Evolutionary conservation across 2,329 filamentous ascomycete species (phyloP).

Genomic region (Paecilomyces sp.): DNA sequence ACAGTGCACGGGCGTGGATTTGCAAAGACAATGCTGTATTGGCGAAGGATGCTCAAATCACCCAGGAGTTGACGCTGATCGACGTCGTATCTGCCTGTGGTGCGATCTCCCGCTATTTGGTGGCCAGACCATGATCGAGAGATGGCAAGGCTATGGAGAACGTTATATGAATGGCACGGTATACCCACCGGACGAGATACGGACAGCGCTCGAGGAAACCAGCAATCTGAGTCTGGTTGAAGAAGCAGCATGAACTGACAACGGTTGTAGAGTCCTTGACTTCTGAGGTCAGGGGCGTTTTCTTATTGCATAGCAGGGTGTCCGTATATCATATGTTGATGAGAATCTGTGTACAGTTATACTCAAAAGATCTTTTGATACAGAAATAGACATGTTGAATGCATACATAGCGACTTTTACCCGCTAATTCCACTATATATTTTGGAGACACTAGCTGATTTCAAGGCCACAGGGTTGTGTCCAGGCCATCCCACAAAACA

Average conservation of each 20-base stretch:
- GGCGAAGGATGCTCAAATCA: conserved; percentile 15
- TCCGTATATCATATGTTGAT: not conserved
- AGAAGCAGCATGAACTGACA: not conserved
- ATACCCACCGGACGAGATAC: not conserved
- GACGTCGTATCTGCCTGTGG: conserved; percentile 23
- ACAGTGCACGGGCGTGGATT: conserved; percentile 16
- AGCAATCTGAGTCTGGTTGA: not conserved
- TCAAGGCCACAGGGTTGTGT: not conserved
- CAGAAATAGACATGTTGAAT: not conserved
- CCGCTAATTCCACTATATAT: not conserved
- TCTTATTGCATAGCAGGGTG: not conserved
- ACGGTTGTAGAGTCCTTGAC: not conserved
- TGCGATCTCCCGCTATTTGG: conserved; percentile 15
- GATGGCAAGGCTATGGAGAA: conserved; percentile 4
- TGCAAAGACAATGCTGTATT: conserved; percentile 11
- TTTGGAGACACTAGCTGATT: not conserved
- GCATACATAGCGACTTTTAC: not conserved
- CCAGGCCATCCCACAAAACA: not conserved
- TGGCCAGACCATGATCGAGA: conserved; percentile 1
- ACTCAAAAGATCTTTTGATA: not conserved
- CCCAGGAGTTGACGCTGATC: conserved; percentile 15
- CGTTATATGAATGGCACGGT: not conserved
- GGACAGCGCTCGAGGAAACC: not conserved
- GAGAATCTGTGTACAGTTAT: not conserved
- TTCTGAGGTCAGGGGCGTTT: not conserved